Evolutionary conservation across 83 land plant genomes (phyloP).

Genomic region (Larix sibirica): DNA sequence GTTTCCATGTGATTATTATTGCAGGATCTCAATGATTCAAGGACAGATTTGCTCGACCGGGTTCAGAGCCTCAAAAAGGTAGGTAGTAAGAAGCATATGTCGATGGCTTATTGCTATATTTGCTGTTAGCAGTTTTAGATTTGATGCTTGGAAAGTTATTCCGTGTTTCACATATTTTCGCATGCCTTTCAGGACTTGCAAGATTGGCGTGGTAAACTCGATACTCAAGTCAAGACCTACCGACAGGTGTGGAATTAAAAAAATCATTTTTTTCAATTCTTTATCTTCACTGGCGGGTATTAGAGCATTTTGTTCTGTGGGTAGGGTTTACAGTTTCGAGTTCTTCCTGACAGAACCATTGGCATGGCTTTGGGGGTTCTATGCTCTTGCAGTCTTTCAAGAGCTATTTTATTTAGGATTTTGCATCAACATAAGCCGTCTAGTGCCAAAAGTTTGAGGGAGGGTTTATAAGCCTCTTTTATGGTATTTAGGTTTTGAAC

Average conservation of each 20-base stretch:
- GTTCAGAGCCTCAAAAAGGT: not conserved
- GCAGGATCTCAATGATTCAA: not conserved
- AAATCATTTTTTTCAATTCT: no score
- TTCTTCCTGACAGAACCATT: not conserved
- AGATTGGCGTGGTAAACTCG: conserved; percentile 13
- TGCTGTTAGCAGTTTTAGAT: not conserved
- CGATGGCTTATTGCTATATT: not conserved
- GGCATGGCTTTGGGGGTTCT: not conserved
- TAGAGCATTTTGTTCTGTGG: not conserved
- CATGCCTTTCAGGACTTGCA: not conserved
- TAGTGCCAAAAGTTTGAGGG: no score
- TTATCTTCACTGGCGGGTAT: not conserved
- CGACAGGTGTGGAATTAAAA: not conserved
- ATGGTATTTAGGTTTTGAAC: no score
- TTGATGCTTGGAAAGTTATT: not conserved
- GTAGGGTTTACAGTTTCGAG: not conserved
- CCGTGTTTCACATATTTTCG: not conserved
- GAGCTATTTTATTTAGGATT: no score
- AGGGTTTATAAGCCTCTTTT: no score
- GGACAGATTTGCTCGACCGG: conserved; percentile 1
- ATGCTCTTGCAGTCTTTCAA: no score
- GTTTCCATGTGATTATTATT: no score
- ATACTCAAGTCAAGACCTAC: conserved; percentile 14
- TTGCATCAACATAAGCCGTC: no score
- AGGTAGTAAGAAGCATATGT: not conserved